Evolutionary conservation across 2,329 filamentous ascomycete species (phyloP).

Genomic region (Diaporthe australafricana): DNA sequence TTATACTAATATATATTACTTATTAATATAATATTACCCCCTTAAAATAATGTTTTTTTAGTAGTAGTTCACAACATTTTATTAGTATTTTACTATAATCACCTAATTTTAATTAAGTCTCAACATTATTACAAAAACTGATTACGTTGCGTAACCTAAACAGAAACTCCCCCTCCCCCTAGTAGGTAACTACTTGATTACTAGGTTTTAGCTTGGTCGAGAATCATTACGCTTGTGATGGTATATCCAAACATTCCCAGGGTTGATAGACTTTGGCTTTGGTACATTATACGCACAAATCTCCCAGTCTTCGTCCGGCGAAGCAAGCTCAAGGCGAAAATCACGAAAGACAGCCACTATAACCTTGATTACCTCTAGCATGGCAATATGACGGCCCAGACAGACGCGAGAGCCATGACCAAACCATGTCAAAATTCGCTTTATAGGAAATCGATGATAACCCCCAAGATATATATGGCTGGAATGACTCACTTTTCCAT

Average conservation of each 20-base stretch:
- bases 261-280: background rate
- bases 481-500: conserved; percentile 34
- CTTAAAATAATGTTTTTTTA: too few species aligned
- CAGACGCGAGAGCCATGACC: background rate
- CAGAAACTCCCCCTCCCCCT: too few species aligned
- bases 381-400: background rate
- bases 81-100: too few species aligned
- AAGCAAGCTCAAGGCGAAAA: background rate
- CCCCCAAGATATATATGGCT: background rate
- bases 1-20: too few species aligned
- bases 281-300: background rate
- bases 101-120: too few species aligned
- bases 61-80: too few species aligned
- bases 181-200: background rate
- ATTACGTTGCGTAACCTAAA: too few species aligned
- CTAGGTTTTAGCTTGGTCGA: background rate
- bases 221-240: background rate
- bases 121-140: too few species aligned
- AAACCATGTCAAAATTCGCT: background rate
- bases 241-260: background rate
- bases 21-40: too few species aligned
- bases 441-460: background rate
- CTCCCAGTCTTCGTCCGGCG: background rate
- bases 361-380: background rate
- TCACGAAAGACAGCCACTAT: background rate